Base-by-base conservation (phyloP, 768 basidiomycete genomes). In the Suillus occidentalis region DNA sequence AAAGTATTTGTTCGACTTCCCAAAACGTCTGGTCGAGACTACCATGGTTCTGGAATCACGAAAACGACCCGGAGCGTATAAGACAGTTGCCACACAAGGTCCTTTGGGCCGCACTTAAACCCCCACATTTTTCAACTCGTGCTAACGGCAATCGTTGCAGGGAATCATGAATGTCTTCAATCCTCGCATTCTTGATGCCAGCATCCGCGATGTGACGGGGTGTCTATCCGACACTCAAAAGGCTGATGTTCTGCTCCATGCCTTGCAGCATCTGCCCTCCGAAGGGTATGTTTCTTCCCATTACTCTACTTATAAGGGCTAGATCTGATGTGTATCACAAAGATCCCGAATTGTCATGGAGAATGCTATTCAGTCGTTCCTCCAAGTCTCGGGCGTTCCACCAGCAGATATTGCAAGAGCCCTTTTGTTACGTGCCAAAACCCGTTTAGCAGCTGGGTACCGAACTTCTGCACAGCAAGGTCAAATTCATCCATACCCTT, bases 191-290 rank as follows among this genome's bases (percentile, higher is more conserved):
- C 80, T 91, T 45, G 89, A 91, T 70, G 90, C 90, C 22, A 86
- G 87, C 78, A 87, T 90, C 70, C 88, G 87, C 55, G 89, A 91
- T 70, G 86, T 89, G 25, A 80, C 84, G 0, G 78, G 79, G 8
- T 82, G 81, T 65, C 80, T 91, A 40, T 80, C 83, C 5, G 84
- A 88, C 72, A 83, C 83, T 68, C 84, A 90, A 72, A 91, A 91
- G 73, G 88, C 84, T 22, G 88, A 89, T 63, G 81, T 91, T 43
- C 78, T 94, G 61, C 75, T 94, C 58, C 87, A 91, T 68, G 93
- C 92, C n/a, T 87, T 95, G 83, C 87, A 89, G 68, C 89, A 89
- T 70, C 85, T 97, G 65, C 86, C 89, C 60, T 80, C 83, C 56
- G 88, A 93, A 64, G 83, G 88, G 88, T 90, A 72, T 43, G 85